Base-by-base conservation (phyloP, 495 filamentous ascomycete genomes). In the Polyplosphaeria fusca region DNA sequence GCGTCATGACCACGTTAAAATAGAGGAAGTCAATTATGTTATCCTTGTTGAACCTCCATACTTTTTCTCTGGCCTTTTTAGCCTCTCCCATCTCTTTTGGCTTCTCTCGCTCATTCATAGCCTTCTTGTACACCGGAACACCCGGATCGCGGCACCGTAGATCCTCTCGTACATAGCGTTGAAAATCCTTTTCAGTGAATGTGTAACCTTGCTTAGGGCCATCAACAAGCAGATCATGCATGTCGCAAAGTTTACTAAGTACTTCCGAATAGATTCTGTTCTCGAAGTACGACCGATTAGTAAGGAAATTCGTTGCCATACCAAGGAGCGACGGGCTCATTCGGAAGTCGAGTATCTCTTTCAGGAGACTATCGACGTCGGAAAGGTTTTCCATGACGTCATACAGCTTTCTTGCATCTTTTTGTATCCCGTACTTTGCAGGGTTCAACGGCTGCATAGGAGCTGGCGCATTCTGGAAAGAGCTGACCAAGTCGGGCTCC, bases 201-300 rank as follows among this genome's bases (percentile, higher is more conserved):
- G 73, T 71, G 45, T 83, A 78, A 9, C 91, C 91, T 32, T 86
- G 82, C 64, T 96, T 97, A 13, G 81, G 77, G 13, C 84, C 81
- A 63, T 97, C 92, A 4, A 95, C 88, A 3, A 97, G 71, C 30
- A 86, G 75, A 40, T 89, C 86, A 7, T 95, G 81, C 0, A 96
- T 76, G 22, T 77, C 79, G 40, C 84, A 84, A 2, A 95, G 68
- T 14, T 78, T 71, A 18, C 84, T 75, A 0, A 86, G 83, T 1
- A 66, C 59, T 0, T 70, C 50, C 26, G 82, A 76, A 38, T 77
- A 64, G 12, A 92, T 83, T 4, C 71, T 76, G 45, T 83, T 78
- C 14, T 77, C 72, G 22, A 49, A 47, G 45, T 95, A 96, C 35
- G 81, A 82, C 1, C 87, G 65, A 22, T 75, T 80, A 52, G 91